Evolutionary conservation across 2,329 filamentous ascomycete genomes (phyloP).

Genomic region (Epichloe sp.): DNA sequence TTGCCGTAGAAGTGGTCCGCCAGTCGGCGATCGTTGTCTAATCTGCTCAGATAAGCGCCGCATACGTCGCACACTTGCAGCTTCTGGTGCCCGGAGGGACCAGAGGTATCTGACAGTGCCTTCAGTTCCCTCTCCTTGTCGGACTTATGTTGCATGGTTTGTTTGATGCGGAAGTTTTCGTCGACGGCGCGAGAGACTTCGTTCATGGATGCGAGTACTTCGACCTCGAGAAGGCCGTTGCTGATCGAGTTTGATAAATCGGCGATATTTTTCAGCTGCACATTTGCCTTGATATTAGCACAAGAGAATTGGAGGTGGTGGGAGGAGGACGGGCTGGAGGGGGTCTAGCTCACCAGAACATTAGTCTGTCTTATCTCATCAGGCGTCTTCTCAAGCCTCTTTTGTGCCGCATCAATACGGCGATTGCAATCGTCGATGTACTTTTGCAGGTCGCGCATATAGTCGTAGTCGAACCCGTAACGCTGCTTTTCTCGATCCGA

Average conservation of each 20-base stretch:
- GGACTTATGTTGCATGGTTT: conserved; percentile 67
- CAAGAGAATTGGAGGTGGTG: not conserved
- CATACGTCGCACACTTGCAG: conserved; percentile 98
- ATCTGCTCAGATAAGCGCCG: conserved; percentile 78
- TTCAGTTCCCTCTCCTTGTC: conserved; percentile 83
- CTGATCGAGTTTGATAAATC: conserved; percentile 70
- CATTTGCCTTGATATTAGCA: not conserved
- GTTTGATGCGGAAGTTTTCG: conserved; percentile 76
- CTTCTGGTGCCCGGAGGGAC: conserved; percentile 92
- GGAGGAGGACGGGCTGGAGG: no score
- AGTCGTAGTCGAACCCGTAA: conserved; percentile 91
- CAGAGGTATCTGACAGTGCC: conserved; percentile 78
- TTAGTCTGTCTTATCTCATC: conserved; percentile 97
- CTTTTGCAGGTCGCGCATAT: conserved; percentile 88
- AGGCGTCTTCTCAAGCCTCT: conserved; percentile 87
- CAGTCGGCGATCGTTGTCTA: conserved; percentile 87
- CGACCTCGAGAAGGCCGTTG: conserved; percentile 71
- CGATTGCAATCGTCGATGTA: conserved; percentile 96
- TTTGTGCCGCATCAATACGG: conserved; percentile 80
- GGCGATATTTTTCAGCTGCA: conserved; percentile 62
- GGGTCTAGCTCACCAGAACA: conserved; percentile 40
- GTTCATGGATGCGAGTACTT: conserved; percentile 69
- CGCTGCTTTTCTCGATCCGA: conserved; percentile 58
- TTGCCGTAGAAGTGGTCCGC: conserved; percentile 99
- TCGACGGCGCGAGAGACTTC: conserved; percentile 71